These are phyloP conservation scores for Populus alba DNA, from an alignment of 345 rosid genomes.

Conservation along the genomic window DNA sequence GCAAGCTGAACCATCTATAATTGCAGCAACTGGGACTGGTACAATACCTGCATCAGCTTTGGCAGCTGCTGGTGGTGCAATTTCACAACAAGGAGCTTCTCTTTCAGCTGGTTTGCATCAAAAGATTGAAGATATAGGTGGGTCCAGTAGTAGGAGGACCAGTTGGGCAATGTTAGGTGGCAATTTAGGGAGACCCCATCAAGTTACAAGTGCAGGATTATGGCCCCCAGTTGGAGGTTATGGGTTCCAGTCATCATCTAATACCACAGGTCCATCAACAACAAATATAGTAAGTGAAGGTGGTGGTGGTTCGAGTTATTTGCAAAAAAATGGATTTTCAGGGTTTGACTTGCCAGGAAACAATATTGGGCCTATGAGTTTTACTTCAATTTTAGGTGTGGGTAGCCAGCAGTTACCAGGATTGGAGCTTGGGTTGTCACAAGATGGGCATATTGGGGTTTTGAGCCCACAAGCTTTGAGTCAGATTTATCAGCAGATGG, in stretches of 20 bases:
- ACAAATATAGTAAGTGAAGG: slow-evolving; percentile 48
- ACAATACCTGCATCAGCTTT: slow-evolving; percentile 96
- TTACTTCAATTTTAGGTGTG: slow-evolving; percentile 66
- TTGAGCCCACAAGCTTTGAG: slow-evolving; percentile 66
- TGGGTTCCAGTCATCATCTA: slow-evolving; percentile 54
- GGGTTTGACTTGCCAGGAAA: slow-evolving; percentile 71
- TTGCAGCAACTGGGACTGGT: slow-evolving; percentile 89
- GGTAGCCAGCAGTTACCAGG: slow-evolving; percentile 71
- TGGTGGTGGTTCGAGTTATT: slow-evolving; percentile 34
- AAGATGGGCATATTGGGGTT: slow-evolving; percentile 86
- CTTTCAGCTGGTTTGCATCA: slow-evolving; percentile 68
- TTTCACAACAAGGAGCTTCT: slow-evolving; percentile 62
- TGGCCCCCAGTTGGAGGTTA: slow-evolving; percentile 77
- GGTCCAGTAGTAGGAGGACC: slow-evolving; percentile 57
- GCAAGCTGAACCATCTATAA: slow-evolving; percentile 90
- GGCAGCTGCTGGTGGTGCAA: slow-evolving; percentile 55
- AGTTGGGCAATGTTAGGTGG: slow-evolving; percentile 66
- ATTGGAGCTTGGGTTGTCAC: slow-evolving; percentile 88
- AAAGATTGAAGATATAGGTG: slow-evolving; percentile 60
- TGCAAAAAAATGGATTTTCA: slow-evolving; percentile 65
- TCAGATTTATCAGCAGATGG: slow-evolving; percentile 93
- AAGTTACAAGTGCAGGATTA: slow-evolving; percentile 47
- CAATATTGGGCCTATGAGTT: slow-evolving; percentile 69
- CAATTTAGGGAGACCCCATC: slow-evolving; percentile 63
- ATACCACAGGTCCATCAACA: slow-evolving; percentile 37